These are phyloP conservation scores for Aspergillus oerlinghausenensis DNA, from an alignment of 2,329 filamentous ascomycete species.

Conservation along the genomic window DNA sequence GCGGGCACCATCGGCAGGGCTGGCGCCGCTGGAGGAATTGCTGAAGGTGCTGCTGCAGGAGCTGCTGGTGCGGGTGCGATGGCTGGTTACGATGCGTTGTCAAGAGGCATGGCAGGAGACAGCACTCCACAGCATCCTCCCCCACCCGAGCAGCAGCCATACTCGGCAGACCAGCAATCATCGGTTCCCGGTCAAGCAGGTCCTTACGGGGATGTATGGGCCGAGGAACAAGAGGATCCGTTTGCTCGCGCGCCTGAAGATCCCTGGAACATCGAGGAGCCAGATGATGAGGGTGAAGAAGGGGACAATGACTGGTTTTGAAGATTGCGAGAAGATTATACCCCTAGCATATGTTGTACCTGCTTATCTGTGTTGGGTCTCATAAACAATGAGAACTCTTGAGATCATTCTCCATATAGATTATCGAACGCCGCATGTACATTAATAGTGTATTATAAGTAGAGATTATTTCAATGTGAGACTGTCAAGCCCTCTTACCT, in stretches of 20 bases:
- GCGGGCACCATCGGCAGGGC: conserved; percentile 34
- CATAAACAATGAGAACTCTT: not conserved
- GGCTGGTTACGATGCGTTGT: conserved; percentile 62
- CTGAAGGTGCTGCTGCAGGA: conserved; percentile 40
- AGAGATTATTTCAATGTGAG: not conserved
- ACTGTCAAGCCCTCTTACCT: not conserved
- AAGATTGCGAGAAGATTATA: conserved; percentile 2
- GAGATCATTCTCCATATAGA: not conserved
- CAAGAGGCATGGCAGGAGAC: conserved; percentile 43
- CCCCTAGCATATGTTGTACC: not conserved
- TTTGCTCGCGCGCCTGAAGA: conserved; percentile 7
- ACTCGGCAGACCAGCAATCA: conserved; percentile 14
- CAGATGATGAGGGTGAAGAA: conserved; percentile 15
- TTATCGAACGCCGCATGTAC: not conserved
- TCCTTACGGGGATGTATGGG: conserved; percentile 25
- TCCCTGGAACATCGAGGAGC: conserved; percentile 16
- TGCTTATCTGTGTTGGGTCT: not conserved
- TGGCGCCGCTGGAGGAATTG: conserved; percentile 39
- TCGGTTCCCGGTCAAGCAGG: conserved; percentile 15
- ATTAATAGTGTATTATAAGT: not conserved
- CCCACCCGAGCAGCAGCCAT: conserved; percentile 12
- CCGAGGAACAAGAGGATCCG: conserved; percentile 13
- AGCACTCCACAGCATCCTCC: conserved; percentile 12
- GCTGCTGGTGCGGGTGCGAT: conserved; percentile 54
- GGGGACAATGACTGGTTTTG: conserved; percentile 26